Evolutionary conservation across 2,329 filamentous ascomycete species (phyloP).

Genomic region (Fusarium sp.): DNA sequence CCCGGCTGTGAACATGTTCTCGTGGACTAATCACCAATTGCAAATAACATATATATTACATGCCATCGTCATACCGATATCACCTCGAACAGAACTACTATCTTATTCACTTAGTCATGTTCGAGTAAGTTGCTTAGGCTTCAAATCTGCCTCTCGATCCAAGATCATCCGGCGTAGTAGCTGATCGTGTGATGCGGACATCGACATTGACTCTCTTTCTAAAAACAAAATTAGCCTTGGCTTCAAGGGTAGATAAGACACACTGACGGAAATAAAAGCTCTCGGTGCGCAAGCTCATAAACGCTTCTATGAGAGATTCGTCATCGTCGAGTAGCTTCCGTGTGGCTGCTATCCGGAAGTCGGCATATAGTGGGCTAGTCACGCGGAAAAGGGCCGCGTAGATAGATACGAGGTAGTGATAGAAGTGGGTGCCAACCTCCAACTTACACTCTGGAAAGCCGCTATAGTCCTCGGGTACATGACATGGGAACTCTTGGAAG

Average conservation of each 20-base stretch:
- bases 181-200: constrained; percentile 47
- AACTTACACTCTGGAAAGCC: constrained; percentile 48
- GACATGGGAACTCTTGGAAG: constrained; percentile 48
- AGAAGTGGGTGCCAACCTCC: constrained; percentile 48
- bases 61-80: not conserved
- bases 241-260: not conserved
- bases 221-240: constrained; percentile 16
- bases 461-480: constrained; percentile 48
- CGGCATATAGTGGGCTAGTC: constrained; percentile 47
- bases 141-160: constrained; percentile 45
- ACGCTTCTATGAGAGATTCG: constrained; percentile 41
- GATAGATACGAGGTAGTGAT: constrained; percentile 49
- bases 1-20: no score
- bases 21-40: not conserved
- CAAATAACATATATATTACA: not conserved
- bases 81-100: not conserved
- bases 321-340: constrained; percentile 44
- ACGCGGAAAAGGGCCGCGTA: constrained; percentile 48
- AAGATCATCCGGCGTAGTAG: constrained; percentile 47
- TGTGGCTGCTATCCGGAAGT: constrained; percentile 42
- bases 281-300: constrained; percentile 48
- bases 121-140: constrained; percentile 30
- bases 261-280: constrained; percentile 49
- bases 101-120: constrained; percentile 5
- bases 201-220: constrained; percentile 48